Evolutionary conservation across 345 rosid species (phyloP).

Genomic region (Populus alba): DNA sequence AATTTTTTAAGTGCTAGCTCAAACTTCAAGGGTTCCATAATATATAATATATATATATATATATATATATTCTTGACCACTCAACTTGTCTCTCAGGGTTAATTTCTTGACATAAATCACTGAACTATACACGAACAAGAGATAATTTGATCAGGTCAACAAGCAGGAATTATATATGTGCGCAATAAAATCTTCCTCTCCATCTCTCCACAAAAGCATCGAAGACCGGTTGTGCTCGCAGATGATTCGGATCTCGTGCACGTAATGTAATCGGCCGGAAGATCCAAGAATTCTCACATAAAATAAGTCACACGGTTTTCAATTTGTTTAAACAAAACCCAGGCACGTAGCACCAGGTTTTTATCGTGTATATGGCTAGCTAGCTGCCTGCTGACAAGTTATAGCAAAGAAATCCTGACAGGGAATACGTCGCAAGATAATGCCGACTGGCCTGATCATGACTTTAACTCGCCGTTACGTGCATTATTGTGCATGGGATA

Average conservation of each 20-base stretch:
- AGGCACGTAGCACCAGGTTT: not conserved
- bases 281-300: not conserved
- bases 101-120: no score
- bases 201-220: not conserved
- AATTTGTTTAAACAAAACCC: not conserved
- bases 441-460: conserved; percentile 5
- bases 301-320: no score
- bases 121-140: no score
- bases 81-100: no score
- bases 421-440: conserved; percentile 26
- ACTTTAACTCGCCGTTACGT: conserved; percentile 22
- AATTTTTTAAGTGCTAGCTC: no score
- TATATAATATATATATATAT: no score
- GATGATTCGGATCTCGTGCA: not conserved
- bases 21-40: no score
- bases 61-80: no score
- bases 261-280: not conserved
- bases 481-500: not conserved
- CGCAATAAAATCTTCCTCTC: not conserved
- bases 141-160: no score
- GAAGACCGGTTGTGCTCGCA: not conserved
- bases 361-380: not conserved
- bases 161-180: not conserved
- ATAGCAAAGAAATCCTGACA: not conserved
- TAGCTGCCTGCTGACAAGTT: not conserved